Conservation (phyloP, 768 basidiomycete species). For the Lentinula aciculospora region DNA sequence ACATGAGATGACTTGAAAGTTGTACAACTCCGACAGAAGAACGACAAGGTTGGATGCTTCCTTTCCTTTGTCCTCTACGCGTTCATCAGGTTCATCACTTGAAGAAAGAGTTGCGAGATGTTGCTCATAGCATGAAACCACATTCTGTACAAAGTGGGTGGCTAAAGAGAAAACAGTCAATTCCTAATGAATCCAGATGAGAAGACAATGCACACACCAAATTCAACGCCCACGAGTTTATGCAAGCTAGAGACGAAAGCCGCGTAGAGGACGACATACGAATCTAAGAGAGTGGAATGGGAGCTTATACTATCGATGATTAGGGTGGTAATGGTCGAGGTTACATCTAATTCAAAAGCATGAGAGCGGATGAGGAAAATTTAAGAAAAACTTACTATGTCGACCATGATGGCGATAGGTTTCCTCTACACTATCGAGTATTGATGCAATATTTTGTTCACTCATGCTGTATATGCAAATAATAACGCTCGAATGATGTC, state of each 20-base stretch:
- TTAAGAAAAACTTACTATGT: conserved; percentile 48
- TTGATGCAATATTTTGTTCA: conserved; percentile 79
- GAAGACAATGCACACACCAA: conserved; percentile 58
- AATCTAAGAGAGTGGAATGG: conserved; percentile 78
- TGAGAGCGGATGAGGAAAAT: neutral
- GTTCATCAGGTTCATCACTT: conserved; percentile 11
- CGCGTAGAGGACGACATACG: conserved; percentile 85
- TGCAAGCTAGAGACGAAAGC: conserved; percentile 79
- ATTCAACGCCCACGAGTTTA: conserved; percentile 79
- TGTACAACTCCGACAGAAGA: conserved; percentile 89
- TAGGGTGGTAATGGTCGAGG: conserved; percentile 68
- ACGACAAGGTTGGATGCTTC: conserved; percentile 86
- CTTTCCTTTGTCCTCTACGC: conserved; percentile 55
- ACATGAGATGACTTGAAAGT: conserved; percentile 90
- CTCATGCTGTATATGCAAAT: conserved; percentile 54
- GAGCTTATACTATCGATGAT: conserved; percentile 77
- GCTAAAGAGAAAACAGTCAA: conserved; percentile 34
- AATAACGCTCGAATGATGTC: neutral
- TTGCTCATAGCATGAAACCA: conserved; percentile 61
- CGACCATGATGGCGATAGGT: conserved; percentile 72
- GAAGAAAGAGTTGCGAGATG: conserved; percentile 35
- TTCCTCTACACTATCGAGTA: conserved; percentile 69
- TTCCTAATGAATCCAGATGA: neutral
- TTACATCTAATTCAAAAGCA: conserved; percentile 55
- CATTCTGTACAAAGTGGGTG: conserved; percentile 76